Percentiles rank a stretch among this genome's conserved stretches.
phyloP scores from a whole-genome alignment of 129 eudicot genomes.

The Flaveria linearis region DNA sequence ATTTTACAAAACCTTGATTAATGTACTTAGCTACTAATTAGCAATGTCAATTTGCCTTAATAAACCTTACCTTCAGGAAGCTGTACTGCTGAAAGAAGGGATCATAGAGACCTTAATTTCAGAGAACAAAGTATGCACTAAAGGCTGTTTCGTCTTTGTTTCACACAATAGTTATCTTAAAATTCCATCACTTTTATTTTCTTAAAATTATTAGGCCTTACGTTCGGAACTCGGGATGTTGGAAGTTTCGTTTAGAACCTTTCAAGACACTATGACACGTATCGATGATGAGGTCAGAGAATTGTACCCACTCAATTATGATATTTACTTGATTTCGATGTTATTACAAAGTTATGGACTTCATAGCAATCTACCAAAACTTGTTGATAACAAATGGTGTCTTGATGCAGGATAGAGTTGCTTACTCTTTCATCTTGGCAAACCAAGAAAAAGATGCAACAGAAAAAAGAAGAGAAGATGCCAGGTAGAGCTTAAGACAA shows the following conservation, averaged over 20 bases:
- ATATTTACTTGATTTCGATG: constrained; percentile 1
- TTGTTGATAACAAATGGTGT: constrained; percentile 21
- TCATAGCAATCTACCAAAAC: neutral
- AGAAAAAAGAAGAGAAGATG: constrained; percentile 26
- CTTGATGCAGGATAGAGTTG: constrained; percentile 52
- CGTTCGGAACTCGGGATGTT: constrained; percentile 54
- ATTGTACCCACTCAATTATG: constrained; percentile 2
- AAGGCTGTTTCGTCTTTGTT: constrained; percentile 22
- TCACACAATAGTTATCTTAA: neutral
- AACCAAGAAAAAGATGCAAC: constrained; percentile 33
- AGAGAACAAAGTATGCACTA: constrained; percentile 50
- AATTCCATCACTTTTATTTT: neutral
- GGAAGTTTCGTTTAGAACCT: constrained; percentile 39
- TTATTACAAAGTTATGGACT: constrained; percentile 5
- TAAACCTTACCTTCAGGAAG: constrained; percentile 60
- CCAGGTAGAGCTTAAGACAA: constrained; percentile 33
- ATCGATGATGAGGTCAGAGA: constrained; percentile 57
- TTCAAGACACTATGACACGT: constrained; percentile 49
- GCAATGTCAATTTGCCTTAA: constrained; percentile 39
- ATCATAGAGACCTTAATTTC: constrained; percentile 47
- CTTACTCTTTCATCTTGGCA: constrained; percentile 41
- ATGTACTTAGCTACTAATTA: constrained; percentile 18
- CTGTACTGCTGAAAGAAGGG: constrained; percentile 46
- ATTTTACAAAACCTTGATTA: constrained; percentile 4
- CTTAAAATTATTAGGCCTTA: constrained; percentile 45